These are phyloP conservation scores for Aristolochia fimbriata DNA, from an alignment of 164 flowering plant genomes.

Conservation along the genomic window DNA sequence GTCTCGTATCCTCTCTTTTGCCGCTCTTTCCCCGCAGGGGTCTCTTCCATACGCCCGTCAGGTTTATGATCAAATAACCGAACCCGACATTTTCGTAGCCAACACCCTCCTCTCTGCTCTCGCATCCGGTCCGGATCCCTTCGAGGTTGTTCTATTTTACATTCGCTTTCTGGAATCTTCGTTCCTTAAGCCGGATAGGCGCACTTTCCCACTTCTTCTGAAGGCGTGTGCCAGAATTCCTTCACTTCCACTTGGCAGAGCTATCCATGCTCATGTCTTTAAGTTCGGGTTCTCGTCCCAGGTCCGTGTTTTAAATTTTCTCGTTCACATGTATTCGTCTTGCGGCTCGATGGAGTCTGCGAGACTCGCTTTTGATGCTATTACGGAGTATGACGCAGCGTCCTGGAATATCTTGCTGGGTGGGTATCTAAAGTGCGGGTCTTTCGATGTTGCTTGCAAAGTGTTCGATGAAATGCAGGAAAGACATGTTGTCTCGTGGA, in stretches of 20 bases:
- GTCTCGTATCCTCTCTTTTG: conserved; percentile 22
- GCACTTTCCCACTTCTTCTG: conserved; percentile 17
- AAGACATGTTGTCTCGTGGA: conserved; percentile 15
- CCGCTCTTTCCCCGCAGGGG: conserved; percentile 25
- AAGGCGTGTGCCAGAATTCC: conserved; percentile 20
- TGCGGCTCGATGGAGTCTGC: conserved; percentile 17
- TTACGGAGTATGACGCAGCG: conserved; percentile 7
- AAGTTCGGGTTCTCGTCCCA: conserved; percentile 13
- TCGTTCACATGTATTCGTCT: conserved; percentile 21
- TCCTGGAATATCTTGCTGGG: conserved; percentile 15
- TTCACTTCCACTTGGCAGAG: conserved; percentile 13
- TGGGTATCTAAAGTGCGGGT: conserved; percentile 15
- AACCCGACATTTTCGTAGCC: conserved; percentile 19
- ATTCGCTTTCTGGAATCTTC: conserved; percentile 11
- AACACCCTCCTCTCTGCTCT: conserved; percentile 20
- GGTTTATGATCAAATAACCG: conserved; percentile 12
- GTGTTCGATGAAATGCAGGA: conserved; percentile 10
- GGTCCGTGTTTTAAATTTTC: conserved; percentile 13
- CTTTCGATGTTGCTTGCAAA: conserved; percentile 5
- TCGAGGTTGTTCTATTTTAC: conserved; percentile 17
- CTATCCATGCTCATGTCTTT: conserved; percentile 15
- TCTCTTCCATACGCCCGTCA: conserved; percentile 18
- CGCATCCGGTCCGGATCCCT: conserved; percentile 12
- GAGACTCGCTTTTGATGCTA: conserved; percentile 7
- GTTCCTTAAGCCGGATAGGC: conserved; percentile 11